phyloP scores from a whole-genome alignment of 139 green algal species.

The Micromonas pusilla region DNA sequence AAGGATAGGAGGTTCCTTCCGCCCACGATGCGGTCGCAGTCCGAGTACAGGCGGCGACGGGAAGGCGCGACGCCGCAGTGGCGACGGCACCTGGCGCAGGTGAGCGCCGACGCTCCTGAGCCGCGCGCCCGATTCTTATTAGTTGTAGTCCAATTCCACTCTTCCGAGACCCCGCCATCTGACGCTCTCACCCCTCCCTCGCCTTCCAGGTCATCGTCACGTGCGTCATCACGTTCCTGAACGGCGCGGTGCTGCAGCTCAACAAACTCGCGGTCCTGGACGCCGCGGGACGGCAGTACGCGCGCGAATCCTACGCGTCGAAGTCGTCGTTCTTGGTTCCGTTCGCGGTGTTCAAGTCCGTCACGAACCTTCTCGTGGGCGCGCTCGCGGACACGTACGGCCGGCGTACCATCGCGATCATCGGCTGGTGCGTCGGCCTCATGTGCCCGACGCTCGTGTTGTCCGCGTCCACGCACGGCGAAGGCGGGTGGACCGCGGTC shows the following conservation, averaged over 20 bases:
- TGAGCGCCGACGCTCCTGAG: too few species aligned
- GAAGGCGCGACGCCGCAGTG: neutral
- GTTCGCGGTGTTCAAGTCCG: constrained; percentile 9
- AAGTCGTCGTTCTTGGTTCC: constrained; percentile 13
- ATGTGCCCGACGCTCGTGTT: constrained; percentile 1
- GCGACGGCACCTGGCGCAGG: neutral
- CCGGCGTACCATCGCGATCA: neutral
- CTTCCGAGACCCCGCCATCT: too few species aligned
- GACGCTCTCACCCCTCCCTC: too few species aligned
- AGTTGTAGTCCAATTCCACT: too few species aligned
- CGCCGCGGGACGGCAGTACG: neutral
- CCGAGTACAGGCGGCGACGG: neutral
- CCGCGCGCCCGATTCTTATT: too few species aligned
- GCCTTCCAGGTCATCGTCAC: constrained; percentile 12
- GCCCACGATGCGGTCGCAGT: neutral
- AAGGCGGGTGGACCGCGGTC: neutral
- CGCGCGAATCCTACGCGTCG: neutral
- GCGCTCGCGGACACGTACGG: neutral
- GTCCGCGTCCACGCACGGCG: neutral
- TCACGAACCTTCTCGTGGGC: neutral
- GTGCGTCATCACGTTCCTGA: neutral
- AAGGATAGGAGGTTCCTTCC: neutral
- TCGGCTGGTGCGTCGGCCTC: neutral
- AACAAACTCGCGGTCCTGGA: constrained; percentile 14
- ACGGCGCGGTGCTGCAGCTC: neutral